Conservation (phyloP, 805 yeast species). For the Grigorovia jiainica region DNA sequence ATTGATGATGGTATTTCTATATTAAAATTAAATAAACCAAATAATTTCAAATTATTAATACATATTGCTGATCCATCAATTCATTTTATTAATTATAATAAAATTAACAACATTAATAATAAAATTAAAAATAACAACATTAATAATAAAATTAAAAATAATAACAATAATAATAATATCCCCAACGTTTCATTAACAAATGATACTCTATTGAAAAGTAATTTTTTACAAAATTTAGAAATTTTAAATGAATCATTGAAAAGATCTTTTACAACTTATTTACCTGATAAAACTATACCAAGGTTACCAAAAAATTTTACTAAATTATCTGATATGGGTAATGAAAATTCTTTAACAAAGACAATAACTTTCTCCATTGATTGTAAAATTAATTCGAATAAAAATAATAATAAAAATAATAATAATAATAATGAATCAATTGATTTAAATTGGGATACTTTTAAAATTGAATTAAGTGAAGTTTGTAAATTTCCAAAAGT, state of each 20-base stretch:
- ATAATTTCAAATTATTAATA: constrained; percentile 41
- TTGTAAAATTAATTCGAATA: constrained; percentile 13
- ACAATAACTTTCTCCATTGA: constrained; percentile 38
- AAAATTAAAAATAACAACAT: neutral
- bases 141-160: constrained; percentile 14
- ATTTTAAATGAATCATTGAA: neutral
- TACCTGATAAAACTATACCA: constrained; percentile 54
- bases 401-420: constrained; percentile 9
- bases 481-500: constrained; percentile 40
- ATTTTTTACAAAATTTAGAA: neutral
- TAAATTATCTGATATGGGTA: constrained; percentile 43
- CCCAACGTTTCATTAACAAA: constrained; percentile 46
- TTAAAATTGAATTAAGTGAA: constrained; percentile 32
- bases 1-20: constrained; percentile 90
- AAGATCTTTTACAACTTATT: constrained; percentile 58
- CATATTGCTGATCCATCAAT: constrained; percentile 77
- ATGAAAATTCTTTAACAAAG: constrained; percentile 33
- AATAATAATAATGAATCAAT: constrained; percentile 20
- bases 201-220: constrained; percentile 12
- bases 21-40: constrained; percentile 20
- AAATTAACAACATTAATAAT: too few relatives aligned
- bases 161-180: constrained; percentile 3
- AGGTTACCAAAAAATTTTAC: constrained; percentile 62
- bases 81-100: neutral
- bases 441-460: constrained; percentile 13